phyloP scores from a whole-genome alignment of 257 asterid genomes.

The Ballota nigra region DNA sequence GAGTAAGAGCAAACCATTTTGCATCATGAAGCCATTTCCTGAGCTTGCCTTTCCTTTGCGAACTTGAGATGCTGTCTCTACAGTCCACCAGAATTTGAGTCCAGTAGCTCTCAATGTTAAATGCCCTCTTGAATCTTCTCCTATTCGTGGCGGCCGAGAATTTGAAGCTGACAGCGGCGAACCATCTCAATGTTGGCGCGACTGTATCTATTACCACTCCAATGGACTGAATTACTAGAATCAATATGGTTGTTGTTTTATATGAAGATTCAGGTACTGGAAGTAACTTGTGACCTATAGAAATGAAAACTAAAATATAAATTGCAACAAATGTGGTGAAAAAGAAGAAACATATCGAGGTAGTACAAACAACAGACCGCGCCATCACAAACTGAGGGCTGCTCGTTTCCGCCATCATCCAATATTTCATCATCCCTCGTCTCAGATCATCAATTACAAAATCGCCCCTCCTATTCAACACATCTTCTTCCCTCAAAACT shows the following conservation, averaged over 20 bases:
- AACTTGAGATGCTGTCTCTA: constrained; percentile 23
- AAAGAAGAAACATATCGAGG: background rate
- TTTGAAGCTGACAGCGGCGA: background rate
- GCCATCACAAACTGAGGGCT: constrained; percentile 36
- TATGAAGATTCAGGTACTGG: no score
- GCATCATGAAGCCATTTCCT: background rate
- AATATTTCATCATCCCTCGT: constrained; percentile 18
- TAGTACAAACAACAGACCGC: constrained; percentile 20
- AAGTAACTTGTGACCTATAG: no score
- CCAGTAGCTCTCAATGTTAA: constrained; percentile 21
- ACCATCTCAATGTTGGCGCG: constrained; percentile 27
- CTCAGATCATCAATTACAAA: background rate
- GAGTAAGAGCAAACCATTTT: background rate
- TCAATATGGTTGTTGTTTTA: background rate
- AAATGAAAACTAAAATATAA: no score
- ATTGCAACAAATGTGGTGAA: no score
- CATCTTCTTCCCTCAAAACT: background rate
- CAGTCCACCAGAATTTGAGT: constrained; percentile 19
- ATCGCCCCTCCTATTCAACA: background rate
- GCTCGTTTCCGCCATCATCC: constrained; percentile 38
- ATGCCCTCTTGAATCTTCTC: background rate
- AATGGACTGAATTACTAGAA: background rate
- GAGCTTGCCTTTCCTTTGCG: background rate
- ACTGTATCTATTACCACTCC: constrained; percentile 22
- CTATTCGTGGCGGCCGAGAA: background rate